Percentiles rank a stretch among this genome's conserved stretches.
Evolutionary conservation across 257 asterid species (phyloP).

Genomic region (Capsicum pubescens): DNA sequence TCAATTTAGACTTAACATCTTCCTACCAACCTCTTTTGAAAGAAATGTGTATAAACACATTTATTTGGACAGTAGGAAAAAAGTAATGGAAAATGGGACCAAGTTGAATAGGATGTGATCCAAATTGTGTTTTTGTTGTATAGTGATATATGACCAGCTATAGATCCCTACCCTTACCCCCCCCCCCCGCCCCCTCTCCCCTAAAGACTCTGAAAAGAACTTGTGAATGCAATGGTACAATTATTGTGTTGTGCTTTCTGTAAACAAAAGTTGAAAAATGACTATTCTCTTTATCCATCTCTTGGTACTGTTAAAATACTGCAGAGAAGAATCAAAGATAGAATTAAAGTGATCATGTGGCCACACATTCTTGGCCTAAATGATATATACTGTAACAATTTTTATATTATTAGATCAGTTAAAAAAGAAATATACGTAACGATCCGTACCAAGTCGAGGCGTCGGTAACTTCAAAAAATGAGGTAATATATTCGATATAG

Average conservation of each 20-base stretch:
- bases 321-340: conserved; percentile 13
- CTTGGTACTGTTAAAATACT: neutral
- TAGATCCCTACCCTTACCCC: neutral
- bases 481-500: too few relatives aligned
- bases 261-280: conserved; percentile 22
- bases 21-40: conserved; percentile 36
- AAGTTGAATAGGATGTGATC: conserved; percentile 24
- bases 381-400: too few relatives aligned
- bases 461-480: too few relatives aligned
- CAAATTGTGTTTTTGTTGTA: conserved; percentile 38
- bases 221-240: conserved; percentile 26
- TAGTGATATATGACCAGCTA: conserved; percentile 35
- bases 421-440: too few relatives aligned
- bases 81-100: conserved; percentile 37
- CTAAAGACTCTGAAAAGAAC: conserved; percentile 28
- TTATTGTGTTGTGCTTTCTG: conserved; percentile 29
- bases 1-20: neutral
- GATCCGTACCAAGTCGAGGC: too few relatives aligned
- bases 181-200: neutral
- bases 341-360: conserved; percentile 19
- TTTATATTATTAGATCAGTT: neutral
- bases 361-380: neutral
- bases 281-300: conserved; percentile 15
- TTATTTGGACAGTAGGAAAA: neutral
- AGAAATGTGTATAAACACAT: conserved; percentile 22